Conservation (phyloP, 495 filamentous ascomycete genomes). For the Articulospora tetracladia region DNA sequence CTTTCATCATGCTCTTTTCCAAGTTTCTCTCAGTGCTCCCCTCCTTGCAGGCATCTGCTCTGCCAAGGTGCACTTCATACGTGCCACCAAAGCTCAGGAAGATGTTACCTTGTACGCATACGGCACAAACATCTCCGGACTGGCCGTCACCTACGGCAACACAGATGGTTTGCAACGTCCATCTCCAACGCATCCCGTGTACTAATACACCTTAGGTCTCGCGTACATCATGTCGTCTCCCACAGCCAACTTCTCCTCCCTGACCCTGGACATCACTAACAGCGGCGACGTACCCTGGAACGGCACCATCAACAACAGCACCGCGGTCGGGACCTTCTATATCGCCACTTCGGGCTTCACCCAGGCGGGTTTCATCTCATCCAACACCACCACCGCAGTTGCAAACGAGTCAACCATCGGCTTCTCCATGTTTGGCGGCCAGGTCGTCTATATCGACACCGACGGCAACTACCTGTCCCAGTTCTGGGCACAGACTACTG, state of each 20-base stretch:
- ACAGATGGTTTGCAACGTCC: neutral
- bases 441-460: neutral
- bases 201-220: neutral
- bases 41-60: neutral
- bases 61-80: neutral
- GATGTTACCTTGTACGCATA: conserved; percentile 6
- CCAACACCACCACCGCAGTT: neutral
- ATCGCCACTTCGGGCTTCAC: neutral
- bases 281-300: neutral
- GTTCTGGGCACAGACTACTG: conserved; percentile 1
- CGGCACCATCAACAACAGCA: neutral
- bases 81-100: neutral
- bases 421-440: neutral
- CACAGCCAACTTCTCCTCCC: neutral
- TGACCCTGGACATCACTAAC: neutral
- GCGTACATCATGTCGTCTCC: neutral
- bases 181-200: neutral
- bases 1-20: neutral
- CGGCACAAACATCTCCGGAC: conserved; percentile 1
- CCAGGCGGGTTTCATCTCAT: neutral
- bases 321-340: neutral
- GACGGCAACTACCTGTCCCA: neutral
- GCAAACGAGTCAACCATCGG: neutral
- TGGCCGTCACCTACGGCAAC: neutral
- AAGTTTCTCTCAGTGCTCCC: neutral